Base-by-base conservation (phyloP, 352 stramenopile genomes). In the Pythium biforme region DNA sequence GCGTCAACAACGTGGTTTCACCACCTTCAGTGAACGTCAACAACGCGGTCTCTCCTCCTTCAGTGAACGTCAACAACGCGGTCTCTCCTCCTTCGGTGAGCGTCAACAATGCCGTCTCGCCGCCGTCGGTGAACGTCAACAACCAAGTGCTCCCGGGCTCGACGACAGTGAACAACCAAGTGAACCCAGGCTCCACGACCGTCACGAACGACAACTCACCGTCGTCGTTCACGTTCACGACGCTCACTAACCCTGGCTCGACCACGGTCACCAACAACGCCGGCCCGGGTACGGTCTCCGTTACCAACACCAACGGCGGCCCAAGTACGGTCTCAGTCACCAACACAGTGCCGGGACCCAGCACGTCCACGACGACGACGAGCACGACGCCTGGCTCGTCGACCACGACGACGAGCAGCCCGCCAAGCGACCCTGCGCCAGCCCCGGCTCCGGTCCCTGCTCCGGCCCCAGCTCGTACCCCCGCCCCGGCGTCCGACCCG, bases 221-320 rank as follows among this genome's bases (percentile, higher is more conserved):
- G 9, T 14, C 37, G 37, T 43, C 37, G 9, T 43, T 43, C 37
- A n/a, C 37, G 37, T 43, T 43, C 37, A 20, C 37, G 37, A 43
- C 37, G 37, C 37, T 43, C 37, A 53, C 25, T 12, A 55, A 49
- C 23, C 55, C 55, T 2, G 55, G 55, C 19, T 48, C 55, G 0
- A 62, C 43, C 3, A 47, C 55, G 33, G 31, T 62, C 43, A 62
- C 27, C 45, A 62, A 62, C 55, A 55, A 23, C 43, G 46, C 20
- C 46, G 23, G 23, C 15, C 22, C 41, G 11, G 22, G 41, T 12
- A 49, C 41, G n/a, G 22, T 27, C n/a, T 29, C 41, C 7, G 41
- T 49, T n/a, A 49, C 41, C 19, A 49, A 49, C 41, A 49, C 47
- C 47, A 53, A 53, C 47, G 33, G 47, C 14, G 47, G 47, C 25